These are phyloP conservation scores for Taiozyma sp. DNA, from an alignment of 1,139 yeast species.

Conservation along the genomic window DNA sequence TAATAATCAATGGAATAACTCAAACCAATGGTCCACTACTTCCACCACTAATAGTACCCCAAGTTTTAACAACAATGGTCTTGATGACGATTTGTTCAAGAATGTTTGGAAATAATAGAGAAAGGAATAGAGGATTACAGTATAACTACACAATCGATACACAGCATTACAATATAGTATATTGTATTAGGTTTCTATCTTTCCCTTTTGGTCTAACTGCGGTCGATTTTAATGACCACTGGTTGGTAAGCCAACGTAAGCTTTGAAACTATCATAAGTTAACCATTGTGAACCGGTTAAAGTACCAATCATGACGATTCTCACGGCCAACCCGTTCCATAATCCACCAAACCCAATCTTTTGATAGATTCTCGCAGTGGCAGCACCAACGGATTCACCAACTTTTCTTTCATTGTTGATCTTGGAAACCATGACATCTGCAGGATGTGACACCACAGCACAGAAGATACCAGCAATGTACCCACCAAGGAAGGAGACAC, in stretches of 20 bases:
- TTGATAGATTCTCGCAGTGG: slow-evolving; percentile 67
- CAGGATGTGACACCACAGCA: slow-evolving; percentile 93
- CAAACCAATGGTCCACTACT: slow-evolving; percentile 11
- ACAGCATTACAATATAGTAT: too few species aligned
- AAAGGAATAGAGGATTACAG: neutral
- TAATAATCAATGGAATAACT: slow-evolving; percentile 1
- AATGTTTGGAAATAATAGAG: slow-evolving; percentile 51
- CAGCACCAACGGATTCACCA: slow-evolving; percentile 62
- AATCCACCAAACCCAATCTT: slow-evolving; percentile 85
- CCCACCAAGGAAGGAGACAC: slow-evolving; percentile 91
- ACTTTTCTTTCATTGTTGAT: slow-evolving; percentile 71
- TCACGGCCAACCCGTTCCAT: slow-evolving; percentile 92
- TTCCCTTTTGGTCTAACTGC: too few species aligned
- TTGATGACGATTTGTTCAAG: slow-evolving; percentile 62
- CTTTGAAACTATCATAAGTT: slow-evolving; percentile 91
- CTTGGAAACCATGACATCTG: slow-evolving; percentile 95
- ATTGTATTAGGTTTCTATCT: too few species aligned
- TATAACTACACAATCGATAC: neutral
- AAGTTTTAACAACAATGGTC: slow-evolving; percentile 26
- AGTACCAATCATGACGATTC: slow-evolving; percentile 96
- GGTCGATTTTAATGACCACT: slow-evolving; percentile 46
- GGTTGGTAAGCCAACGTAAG: slow-evolving; percentile 86
- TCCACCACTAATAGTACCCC: slow-evolving; percentile 15
- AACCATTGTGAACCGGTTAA: slow-evolving; percentile 97
- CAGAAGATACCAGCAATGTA: slow-evolving; percentile 95